phyloP scores from a whole-genome alignment of 768 basidiomycete species.

The Auriculariales sp. region DNA sequence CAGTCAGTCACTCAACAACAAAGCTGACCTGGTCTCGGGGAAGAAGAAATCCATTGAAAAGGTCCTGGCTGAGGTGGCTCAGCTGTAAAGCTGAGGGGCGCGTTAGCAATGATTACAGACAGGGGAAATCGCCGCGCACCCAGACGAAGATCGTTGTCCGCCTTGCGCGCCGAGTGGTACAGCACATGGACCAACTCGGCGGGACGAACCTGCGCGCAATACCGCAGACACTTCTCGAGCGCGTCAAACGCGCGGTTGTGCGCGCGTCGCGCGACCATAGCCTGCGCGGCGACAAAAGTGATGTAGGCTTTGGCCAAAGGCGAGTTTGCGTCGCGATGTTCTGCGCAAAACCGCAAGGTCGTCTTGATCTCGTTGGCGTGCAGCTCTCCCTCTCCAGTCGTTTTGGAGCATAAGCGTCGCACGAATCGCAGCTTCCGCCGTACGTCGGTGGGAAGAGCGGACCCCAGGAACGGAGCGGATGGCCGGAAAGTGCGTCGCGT shows the following conservation, averaged over 20 bases:
- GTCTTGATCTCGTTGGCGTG: background rate
- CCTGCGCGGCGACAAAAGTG: background rate
- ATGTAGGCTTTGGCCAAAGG: background rate
- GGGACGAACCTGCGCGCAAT: background rate
- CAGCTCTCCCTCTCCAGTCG: background rate
- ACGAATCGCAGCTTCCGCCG: background rate
- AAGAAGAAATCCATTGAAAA: background rate
- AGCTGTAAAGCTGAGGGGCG: background rate
- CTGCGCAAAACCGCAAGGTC: background rate
- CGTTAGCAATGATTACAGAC: background rate
- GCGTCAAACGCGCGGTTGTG: background rate
- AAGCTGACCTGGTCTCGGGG: background rate
- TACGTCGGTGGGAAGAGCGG: background rate
- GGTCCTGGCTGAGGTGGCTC: background rate
- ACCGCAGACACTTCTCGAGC: background rate
- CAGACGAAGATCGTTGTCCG: background rate
- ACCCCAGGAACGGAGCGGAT: background rate
- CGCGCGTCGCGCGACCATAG: background rate
- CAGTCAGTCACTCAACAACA: background rate
- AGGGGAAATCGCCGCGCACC: background rate
- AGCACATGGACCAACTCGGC: background rate
- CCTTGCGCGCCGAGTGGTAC: background rate
- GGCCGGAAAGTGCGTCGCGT: background rate
- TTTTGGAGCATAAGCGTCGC: background rate
- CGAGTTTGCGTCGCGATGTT: background rate